Conservation (phyloP, 1,284 basidiomycete genomes). For the Ceratobasidium sp. region DNA sequence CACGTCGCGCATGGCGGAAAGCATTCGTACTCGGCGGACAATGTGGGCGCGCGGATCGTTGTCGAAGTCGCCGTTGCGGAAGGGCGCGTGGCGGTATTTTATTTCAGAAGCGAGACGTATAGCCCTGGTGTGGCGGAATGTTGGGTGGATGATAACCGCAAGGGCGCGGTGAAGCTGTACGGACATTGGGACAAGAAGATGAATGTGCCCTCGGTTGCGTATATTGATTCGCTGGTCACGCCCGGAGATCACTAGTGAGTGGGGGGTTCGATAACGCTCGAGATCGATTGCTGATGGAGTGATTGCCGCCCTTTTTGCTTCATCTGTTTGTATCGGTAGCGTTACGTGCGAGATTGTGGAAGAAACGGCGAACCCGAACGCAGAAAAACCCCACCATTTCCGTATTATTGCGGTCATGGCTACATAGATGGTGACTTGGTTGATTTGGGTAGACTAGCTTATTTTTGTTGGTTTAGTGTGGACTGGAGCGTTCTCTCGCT, state of each 20-base stretch:
- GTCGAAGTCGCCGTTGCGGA: conserved; percentile 46
- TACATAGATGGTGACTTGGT: conserved; percentile 31
- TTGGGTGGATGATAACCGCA: conserved; percentile 48
- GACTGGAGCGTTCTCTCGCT: not conserved
- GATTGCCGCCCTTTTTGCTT: not conserved
- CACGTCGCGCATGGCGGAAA: conserved; percentile 45
- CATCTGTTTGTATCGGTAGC: conserved; percentile 23
- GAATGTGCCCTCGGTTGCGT: conserved; percentile 46
- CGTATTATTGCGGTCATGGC: conserved; percentile 48
- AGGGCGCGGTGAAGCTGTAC: conserved; percentile 46
- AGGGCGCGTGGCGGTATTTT: conserved; percentile 47
- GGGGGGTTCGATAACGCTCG: too few species aligned
- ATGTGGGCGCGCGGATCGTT: conserved; percentile 42
- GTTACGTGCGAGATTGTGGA: conserved; percentile 47
- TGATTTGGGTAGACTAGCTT: not conserved
- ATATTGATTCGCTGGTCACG: conserved; percentile 47
- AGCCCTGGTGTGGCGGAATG: conserved; percentile 47
- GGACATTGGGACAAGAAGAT: conserved; percentile 47
- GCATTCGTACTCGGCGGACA: conserved; percentile 46
- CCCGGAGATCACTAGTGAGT: conserved; percentile 48
- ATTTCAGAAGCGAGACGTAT: conserved; percentile 46
- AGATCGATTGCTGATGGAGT: conserved; percentile 6
- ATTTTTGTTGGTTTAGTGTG: not conserved
- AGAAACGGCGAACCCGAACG: conserved; percentile 43
- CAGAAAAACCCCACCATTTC: conserved; percentile 49